These are phyloP conservation scores for Morella rubra DNA, from an alignment of 306 rosid species.

Conservation along the genomic window DNA sequence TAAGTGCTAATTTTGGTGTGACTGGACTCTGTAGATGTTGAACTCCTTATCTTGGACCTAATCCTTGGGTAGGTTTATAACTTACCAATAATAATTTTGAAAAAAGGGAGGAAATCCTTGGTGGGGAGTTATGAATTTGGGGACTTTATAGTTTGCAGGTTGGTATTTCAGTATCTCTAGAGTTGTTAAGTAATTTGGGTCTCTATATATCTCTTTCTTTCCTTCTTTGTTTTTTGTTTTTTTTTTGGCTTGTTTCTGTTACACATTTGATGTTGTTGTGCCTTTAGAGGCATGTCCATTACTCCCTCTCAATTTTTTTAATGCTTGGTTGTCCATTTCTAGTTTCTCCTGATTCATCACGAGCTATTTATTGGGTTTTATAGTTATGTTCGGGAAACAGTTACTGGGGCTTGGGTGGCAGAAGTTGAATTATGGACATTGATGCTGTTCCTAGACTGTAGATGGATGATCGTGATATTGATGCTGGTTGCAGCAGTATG, in stretches of 20 bases:
- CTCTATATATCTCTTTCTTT: background rate
- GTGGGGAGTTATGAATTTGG: background rate
- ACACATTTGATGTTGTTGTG: conserved; percentile 5
- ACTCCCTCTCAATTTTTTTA: conserved; percentile 5
- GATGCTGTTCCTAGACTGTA: conserved; percentile 63
- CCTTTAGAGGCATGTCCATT: conserved; percentile 9
- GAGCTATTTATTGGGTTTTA: conserved; percentile 77
- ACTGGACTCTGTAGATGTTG: conserved; percentile 42
- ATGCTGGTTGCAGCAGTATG: conserved; percentile 70
- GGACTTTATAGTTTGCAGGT: conserved; percentile 24
- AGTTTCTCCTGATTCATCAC: conserved; percentile 38
- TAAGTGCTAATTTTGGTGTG: conserved; percentile 64
- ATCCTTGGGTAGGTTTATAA: conserved; percentile 10
- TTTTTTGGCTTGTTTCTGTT: background rate
- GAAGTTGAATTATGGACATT: conserved; percentile 60
- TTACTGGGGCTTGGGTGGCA: conserved; percentile 60
- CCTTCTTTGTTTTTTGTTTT: background rate
- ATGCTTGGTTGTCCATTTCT: conserved; percentile 31
- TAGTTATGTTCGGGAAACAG: conserved; percentile 72
- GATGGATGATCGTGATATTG: conserved; percentile 71
- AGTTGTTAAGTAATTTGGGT: conserved; percentile 20
- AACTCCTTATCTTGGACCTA: conserved; percentile 42
- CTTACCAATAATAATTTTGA: background rate
- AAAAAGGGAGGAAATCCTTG: background rate
- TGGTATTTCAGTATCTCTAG: conserved; percentile 15